Percentiles rank a stretch among this genome's conserved stretches.
Evolutionary conservation across 495 filamentous ascomycete genomes (phyloP).

Genomic region (Chaetomidium leptoderma): DNA sequence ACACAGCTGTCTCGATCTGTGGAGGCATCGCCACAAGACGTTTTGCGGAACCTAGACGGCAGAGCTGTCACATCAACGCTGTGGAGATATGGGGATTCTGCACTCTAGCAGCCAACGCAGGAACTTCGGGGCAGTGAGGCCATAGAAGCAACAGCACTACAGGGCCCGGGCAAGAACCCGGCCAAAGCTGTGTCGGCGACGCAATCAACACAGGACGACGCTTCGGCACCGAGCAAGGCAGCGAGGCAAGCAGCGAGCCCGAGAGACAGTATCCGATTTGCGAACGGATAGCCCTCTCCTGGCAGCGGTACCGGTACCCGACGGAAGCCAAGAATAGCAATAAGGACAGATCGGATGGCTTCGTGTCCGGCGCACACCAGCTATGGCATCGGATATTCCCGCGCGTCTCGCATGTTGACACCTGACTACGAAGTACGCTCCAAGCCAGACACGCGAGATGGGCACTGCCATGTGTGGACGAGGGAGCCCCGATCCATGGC

Average conservation of each 20-base stretch:
- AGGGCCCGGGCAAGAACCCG: neutral
- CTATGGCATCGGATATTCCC: conserved; percentile 1
- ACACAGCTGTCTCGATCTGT: conserved; percentile 9
- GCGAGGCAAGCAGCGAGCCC: neutral
- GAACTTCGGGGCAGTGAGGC: neutral
- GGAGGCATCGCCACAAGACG: neutral
- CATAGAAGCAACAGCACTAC: neutral
- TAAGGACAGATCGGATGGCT: conserved; percentile 9
- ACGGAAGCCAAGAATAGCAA: conserved; percentile 11
- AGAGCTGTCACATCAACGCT: neutral
- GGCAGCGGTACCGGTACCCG: neutral
- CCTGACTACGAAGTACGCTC: neutral
- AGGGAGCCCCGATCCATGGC: neutral
- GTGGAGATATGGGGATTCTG: neutral
- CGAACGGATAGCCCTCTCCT: conserved; percentile 2
- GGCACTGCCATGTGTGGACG: neutral
- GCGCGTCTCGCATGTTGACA: neutral
- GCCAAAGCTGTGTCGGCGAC: neutral
- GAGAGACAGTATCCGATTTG: conserved; percentile 18
- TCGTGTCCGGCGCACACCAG: neutral
- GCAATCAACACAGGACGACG: neutral
- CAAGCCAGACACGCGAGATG: neutral
- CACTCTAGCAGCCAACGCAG: neutral
- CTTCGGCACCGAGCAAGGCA: conserved; percentile 22
- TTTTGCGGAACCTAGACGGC: neutral